Evolutionary conservation across 441 rosid species (phyloP).

Genomic region (Melastoma candidum): DNA sequence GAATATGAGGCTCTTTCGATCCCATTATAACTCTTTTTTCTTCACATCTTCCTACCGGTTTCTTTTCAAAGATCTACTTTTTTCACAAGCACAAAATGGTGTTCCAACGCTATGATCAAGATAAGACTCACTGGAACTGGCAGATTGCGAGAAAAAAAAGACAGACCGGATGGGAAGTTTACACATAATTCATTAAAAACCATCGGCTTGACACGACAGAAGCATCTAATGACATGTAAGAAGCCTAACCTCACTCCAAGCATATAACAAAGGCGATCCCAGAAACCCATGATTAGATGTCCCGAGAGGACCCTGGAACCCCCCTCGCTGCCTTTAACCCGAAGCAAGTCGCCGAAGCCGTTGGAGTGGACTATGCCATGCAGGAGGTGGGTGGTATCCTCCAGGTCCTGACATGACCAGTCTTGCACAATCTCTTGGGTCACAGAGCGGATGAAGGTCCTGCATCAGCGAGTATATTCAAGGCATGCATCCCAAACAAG

Average conservation of each 20-base stretch:
- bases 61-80: no score
- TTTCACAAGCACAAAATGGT: no score
- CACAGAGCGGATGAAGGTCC: conserved; percentile 38
- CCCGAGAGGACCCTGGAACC: conserved; percentile 59
- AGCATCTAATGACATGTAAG: background rate
- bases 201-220: no score
- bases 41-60: no score
- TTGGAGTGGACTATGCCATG: conserved; percentile 60
- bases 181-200: no score
- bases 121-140: no score
- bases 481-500: conserved; percentile 4
- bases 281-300: conserved; percentile 54
- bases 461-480: conserved; percentile 28
- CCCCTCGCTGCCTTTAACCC: conserved; percentile 70
- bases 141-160: no score
- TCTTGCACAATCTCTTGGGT: conserved; percentile 44
- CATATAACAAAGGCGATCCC: conserved; percentile 52
- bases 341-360: conserved; percentile 63
- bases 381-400: conserved; percentile 57
- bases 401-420: conserved; percentile 55
- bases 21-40: no score
- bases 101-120: no score
- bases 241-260: conserved; percentile 51
- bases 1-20: no score
- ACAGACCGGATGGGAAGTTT: no score